Percentiles rank a stretch among this genome's conserved stretches.
Conservation (phyloP, 768 basidiomycete species). For the Podaxis sp. region DNA sequence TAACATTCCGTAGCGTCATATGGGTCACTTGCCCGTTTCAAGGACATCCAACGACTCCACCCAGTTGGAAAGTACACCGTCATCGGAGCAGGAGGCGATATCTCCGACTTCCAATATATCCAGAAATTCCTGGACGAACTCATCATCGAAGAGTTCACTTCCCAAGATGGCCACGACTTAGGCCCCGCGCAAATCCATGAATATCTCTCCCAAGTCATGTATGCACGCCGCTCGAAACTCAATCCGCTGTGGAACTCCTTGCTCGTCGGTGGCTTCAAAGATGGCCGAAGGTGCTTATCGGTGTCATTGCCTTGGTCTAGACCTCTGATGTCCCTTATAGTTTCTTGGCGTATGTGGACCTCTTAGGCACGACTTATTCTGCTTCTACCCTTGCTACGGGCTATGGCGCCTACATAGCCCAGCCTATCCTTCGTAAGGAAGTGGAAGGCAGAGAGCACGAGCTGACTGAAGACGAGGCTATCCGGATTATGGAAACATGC, state of each 20-base stretch:
- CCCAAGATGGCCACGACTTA: conserved; percentile 80
- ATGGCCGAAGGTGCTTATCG: conserved; percentile 66
- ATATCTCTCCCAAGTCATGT: conserved; percentile 89
- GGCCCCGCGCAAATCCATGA: conserved; percentile 92
- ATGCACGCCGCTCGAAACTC: conserved; percentile 81
- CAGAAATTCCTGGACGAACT: conserved; percentile 78
- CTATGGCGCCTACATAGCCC: conserved; percentile 90
- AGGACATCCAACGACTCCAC: conserved; percentile 88
- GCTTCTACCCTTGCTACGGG: conserved; percentile 94
- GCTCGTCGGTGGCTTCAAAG: conserved; percentile 88
- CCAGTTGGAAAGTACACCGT: conserved; percentile 82
- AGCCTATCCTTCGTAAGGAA: conserved; percentile 87
- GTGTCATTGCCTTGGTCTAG: background rate
- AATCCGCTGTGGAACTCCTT: conserved; percentile 95
- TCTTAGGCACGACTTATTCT: conserved; percentile 94
- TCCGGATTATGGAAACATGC: conserved; percentile 74
- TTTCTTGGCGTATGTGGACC: conserved; percentile 92
- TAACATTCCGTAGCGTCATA: conserved; percentile 69
- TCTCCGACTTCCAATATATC: conserved; percentile 96
- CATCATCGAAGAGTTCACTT: conserved; percentile 74
- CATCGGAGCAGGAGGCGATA: conserved; percentile 92
- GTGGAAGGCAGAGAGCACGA: conserved; percentile 80
- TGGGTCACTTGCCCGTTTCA: conserved; percentile 95
- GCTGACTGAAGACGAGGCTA: conserved; percentile 79
- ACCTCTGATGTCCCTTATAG: conserved; percentile 38